A percentile compares a stretch with the other conserved stretches of the same genome.
Conservation (phyloP, 2,329 filamentous ascomycete genomes). For the Hypomyces perniciosus region DNA sequence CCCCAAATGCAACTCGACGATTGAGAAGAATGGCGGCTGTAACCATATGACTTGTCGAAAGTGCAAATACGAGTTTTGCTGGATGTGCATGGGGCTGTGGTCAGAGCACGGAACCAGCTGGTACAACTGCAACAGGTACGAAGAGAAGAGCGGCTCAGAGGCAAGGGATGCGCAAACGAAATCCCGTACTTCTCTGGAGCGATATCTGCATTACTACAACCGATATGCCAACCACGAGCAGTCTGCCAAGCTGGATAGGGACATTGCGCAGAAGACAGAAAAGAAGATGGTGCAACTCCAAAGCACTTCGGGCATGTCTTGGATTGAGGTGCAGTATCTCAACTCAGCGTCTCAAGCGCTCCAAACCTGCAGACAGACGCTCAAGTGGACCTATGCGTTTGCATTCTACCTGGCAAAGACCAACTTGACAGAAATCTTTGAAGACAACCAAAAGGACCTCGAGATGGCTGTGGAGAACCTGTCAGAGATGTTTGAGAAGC, state of each 20-base stretch:
- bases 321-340: slow-evolving; percentile 98
- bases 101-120: slow-evolving; percentile 97
- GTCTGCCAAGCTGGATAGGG: slow-evolving; percentile 91
- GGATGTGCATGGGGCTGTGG: slow-evolving; percentile 99
- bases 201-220: slow-evolving; percentile 99
- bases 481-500: slow-evolving; percentile 99
- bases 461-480: slow-evolving; percentile 95
- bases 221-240: slow-evolving; percentile 98
- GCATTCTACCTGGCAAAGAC: slow-evolving; percentile 95
- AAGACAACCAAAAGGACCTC: slow-evolving; percentile 96
- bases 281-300: slow-evolving; percentile 99
- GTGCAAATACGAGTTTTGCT: slow-evolving; percentile 95
- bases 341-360: slow-evolving; percentile 88
- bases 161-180: slow-evolving; percentile 88
- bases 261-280: slow-evolving; percentile 92
- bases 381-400: slow-evolving; percentile 99
- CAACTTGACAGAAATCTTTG: slow-evolving; percentile 94
- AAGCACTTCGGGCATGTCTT: slow-evolving; percentile 89
- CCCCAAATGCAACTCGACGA: slow-evolving; percentile 90
- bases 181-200: slow-evolving; percentile 82
- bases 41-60: slow-evolving; percentile 98
- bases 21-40: slow-evolving; percentile 97
- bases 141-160: slow-evolving; percentile 89
- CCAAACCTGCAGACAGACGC: slow-evolving; percentile 93
- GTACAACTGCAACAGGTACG: slow-evolving; percentile 98